phyloP scores from a whole-genome alignment of 164 flowering plant species.

The Aristolochia contorta region DNA sequence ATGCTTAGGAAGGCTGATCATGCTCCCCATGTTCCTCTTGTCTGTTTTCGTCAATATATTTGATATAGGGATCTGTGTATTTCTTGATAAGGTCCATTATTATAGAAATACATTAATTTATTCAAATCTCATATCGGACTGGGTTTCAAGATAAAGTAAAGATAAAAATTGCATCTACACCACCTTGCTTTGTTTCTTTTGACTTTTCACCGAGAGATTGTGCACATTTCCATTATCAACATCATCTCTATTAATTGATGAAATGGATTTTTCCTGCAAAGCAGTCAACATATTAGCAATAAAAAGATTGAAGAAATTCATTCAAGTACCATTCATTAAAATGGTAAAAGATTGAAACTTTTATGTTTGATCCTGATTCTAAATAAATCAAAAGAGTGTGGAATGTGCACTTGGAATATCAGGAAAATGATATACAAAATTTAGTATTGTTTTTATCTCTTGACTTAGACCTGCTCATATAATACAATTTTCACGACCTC shows the following conservation, averaged over 20 bases:
- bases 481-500: too few relatives aligned
- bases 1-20: slow-evolving; percentile 53
- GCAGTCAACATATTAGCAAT: not conserved
- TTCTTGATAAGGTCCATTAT: slow-evolving; percentile 37
- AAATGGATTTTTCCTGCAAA: slow-evolving; percentile 54
- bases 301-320: not conserved
- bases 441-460: too few relatives aligned
- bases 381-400: not conserved
- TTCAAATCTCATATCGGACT: too few relatives aligned
- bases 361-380: not conserved
- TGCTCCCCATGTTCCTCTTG: slow-evolving; percentile 37
- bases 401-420: not conserved
- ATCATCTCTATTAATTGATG: slow-evolving; percentile 51
- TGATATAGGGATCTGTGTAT: slow-evolving; percentile 56
- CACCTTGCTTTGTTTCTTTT: slow-evolving; percentile 35
- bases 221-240: slow-evolving; percentile 31
- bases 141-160: too few relatives aligned
- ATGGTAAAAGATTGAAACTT: not conserved
- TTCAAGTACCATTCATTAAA: not conserved
- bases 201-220: slow-evolving; percentile 20
- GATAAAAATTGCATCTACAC: not conserved
- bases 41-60: slow-evolving; percentile 53
- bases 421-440: not conserved
- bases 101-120: slow-evolving; percentile 11
- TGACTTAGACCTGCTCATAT: too few relatives aligned